Evolutionary conservation across 2,329 filamentous ascomycete species (phyloP), one percentile per base, ranked within the genome.

Genomic region (Clonostachys chloroleuca): DNA sequence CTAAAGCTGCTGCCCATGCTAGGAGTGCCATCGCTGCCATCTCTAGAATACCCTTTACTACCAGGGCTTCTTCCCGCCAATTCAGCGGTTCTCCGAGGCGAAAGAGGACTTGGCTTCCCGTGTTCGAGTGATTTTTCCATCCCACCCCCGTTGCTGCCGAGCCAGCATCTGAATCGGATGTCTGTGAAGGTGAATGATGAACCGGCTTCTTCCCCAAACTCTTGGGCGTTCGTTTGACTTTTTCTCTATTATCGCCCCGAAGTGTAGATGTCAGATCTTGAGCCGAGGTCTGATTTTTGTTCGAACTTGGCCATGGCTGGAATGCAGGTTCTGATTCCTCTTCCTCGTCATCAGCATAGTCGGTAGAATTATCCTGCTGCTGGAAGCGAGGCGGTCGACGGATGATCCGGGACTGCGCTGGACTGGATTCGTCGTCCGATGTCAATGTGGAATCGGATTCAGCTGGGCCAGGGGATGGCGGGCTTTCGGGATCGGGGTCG

Each of bases 1-100:
- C 87, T 92, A 58, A 90, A 94, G 56, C 87, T 92, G 62, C 88
- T 92, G 2, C 88, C 87, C 83, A 91, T 90, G 56, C 86, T 90
- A 2, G 85, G 86, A 13, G 84, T 86, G 13, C 85, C 85, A 52
- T 90, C 86, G 58, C 85, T 89, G 12, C 80, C 81, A 51, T 86
- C 83, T 12, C 75, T 73, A 2, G 77, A 78, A 9, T 30, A 30
- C 0, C 70, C 73, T 55, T 76, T 77, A 9, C 66, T 67, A 9
- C 68, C 65, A 2, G 81, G 77, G 55, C 77, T 81, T 41, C 78
- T 68, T 24, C 74, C 75, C 4, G 77, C 71, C 43, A 84, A 58
- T 56, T 86, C 84, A 7, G 77, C 72, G 13, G 77, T 77, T 20
- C 83, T 75, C 18, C 77, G 76, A 2, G 83, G 83, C 40, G 74